Evolutionary conservation across 1,139 yeast species (phyloP), one percentile per base, ranked within the genome.

Genomic region (Yamadazyma trypodendri): DNA sequence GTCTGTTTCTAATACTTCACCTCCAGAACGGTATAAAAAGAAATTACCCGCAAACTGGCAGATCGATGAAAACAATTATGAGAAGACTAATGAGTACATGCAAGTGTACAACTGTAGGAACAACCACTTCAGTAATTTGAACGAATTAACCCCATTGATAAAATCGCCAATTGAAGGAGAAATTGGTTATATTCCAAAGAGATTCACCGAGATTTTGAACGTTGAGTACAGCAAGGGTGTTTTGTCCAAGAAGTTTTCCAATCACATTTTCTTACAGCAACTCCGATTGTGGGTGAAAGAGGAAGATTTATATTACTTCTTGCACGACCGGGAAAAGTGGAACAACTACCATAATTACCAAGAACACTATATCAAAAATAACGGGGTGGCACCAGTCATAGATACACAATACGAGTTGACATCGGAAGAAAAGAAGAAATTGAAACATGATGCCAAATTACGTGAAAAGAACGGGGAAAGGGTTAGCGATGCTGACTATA

Each of bases 161-260:
- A 51, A 56, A 40, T 43, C 65, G 0, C 33, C 40, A 17, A 52
- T 66, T 13, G 73, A 68, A 49, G 73, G 72, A 8, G 72, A 67
- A 48, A 44, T 61, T 20, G 73, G 70, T 2, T 68, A 66, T 45
- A 50, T 67, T 10, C 74, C 74, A 5, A 49, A 43, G 41, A 53
- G 35, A 46, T 66, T 55, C 44, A 48, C 59, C 3, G 52, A 52
- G 4, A 52, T 65, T 11, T 54, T 68, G 22, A 41, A 51, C 3
- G 55, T 45, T 5, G 75, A 68, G 46, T 68, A 68, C 46, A 39
- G 51, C 3, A 45, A 41, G 20, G 73, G 73, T 3, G 41, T 60
- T 37, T 34, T 41, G 14, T 38, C 44, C 11, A 56, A 53, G 37
- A 48, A 48, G 30, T 58, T 51, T 39, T 38, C 44, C 3, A 51